phyloP scores from a whole-genome alignment of 2,329 filamentous ascomycete species.

The Alternaria sp. region DNA sequence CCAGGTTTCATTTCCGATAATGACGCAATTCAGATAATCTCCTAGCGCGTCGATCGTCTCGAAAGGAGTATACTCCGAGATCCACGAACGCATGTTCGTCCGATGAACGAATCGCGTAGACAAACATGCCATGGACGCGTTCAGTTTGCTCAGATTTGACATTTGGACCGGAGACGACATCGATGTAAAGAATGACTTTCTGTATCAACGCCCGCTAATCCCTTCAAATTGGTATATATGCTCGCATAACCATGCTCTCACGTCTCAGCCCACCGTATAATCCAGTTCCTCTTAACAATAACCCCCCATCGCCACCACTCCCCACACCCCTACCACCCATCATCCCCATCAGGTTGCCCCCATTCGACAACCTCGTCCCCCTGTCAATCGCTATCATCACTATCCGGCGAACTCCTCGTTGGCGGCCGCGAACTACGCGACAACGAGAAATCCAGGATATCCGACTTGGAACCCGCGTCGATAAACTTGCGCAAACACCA shows the following conservation, averaged over 20 bases:
- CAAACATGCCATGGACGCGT: neutral
- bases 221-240: neutral
- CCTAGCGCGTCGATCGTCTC: constrained; percentile 5
- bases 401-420: constrained; percentile 38
- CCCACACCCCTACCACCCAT: neutral
- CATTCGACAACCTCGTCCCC: neutral
- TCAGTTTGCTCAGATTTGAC: neutral
- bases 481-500: constrained; percentile 56
- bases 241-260: neutral
- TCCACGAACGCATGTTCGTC: constrained; percentile 7
- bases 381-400: constrained; percentile 43
- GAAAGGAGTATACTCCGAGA: constrained; percentile 7
- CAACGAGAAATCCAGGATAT: constrained; percentile 55
- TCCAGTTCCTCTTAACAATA: neutral
- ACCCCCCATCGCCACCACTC: neutral
- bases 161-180: neutral
- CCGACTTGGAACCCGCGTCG: constrained; percentile 51
- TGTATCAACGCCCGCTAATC: neutral
- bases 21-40: neutral
- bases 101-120: neutral
- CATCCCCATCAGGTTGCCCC: neutral
- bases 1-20: neutral
- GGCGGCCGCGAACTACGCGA: constrained; percentile 45
- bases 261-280: neutral
- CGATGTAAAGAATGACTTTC: neutral